Base-by-base conservation (phyloP, 202 grass and related monocot genomes). In the Setaria italica region DNA sequence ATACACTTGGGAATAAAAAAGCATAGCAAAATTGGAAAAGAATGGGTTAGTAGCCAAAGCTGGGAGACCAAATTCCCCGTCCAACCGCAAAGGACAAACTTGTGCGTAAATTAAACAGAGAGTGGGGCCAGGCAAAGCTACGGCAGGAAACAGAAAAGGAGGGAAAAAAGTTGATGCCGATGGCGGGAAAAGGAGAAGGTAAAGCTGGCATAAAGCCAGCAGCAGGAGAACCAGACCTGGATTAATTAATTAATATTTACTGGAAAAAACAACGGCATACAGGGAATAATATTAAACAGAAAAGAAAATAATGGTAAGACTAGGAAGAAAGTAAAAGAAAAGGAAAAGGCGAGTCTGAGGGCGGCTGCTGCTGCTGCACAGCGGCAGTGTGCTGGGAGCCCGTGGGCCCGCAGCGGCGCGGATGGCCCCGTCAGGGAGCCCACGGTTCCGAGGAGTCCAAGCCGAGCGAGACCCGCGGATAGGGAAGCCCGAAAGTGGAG, bases 11-110 rank as follows among this genome's bases (percentile, higher is more conserved):
- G 72, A 74, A 74, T 63, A 64, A 4, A 14, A 14, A 50, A 15
- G 25, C 19, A 58, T n/a, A 41, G 49, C 29, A 67, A 59, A 79
- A 29, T 1, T 17, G 1, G 1, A 60, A 67, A 60, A 74, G 37
- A 80, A 78, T 15, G 43, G 80, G 80, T 84, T 64, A 76, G 80
- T 41, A 56, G 49, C 62, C 32, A 87, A 90, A 90, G 85, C 70
- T 41, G 29, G 80, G 74, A 82, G 73, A 83, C 82, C 67, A 75
- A 91, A 88, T 82, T 91, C 86, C 83, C 57, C 67, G 25, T 88
- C 86, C 90, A 91, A 91, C 86, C 78, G 82, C 86, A 85, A 89
- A 84, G 84, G 90, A 92, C 90, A 92, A 92, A 87, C 81, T 67
- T 92, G 84, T 30, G 77, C 49, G 64, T 77, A 89, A 84, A 87